Conservation (phyloP, 2,329 filamentous ascomycete species). For the Fusarium torreyae region DNA sequence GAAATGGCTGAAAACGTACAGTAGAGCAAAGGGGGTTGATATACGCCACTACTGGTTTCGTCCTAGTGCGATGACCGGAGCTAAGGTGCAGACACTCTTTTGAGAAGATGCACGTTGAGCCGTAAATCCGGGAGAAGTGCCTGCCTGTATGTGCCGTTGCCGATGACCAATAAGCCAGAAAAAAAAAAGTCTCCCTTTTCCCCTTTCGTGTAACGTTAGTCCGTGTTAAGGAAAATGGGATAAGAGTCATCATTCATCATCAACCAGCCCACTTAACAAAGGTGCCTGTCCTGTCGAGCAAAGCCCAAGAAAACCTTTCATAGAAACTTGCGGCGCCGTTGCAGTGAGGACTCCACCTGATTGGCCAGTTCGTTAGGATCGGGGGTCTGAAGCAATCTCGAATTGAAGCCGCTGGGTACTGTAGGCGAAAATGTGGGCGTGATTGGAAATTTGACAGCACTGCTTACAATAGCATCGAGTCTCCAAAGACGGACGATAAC, state of each 20-base stretch:
- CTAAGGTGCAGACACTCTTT: constrained; percentile 25
- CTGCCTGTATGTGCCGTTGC: constrained; percentile 11
- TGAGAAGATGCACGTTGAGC: constrained; percentile 31
- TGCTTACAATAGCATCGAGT: constrained; percentile 47
- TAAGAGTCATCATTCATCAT: constrained; percentile 49
- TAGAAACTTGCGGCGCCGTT: no score
- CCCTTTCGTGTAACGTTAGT: constrained; percentile 20
- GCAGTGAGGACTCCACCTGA: not conserved
- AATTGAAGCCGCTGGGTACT: constrained; percentile 29
- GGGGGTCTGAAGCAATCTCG: not conserved
- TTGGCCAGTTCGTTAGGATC: constrained; percentile 13
- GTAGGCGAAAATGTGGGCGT: constrained; percentile 21
- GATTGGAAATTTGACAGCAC: constrained; percentile 28
- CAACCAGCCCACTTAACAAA: constrained; percentile 1
- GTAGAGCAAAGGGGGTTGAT: constrained; percentile 2
- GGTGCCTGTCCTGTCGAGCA: not conserved
- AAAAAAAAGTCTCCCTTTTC: not conserved
- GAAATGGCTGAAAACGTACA: not conserved
- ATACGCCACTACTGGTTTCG: constrained; percentile 31
- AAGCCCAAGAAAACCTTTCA: not conserved
- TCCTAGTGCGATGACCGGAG: constrained; percentile 27
- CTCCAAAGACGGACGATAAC: constrained; percentile 1
- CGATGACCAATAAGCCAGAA: constrained; percentile 20
- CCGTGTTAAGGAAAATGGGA: constrained; percentile 6
- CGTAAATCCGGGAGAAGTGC: constrained; percentile 47